Evolutionary conservation across 495 filamentous ascomycete species (phyloP).

Genomic region (Penicillium silybi): DNA sequence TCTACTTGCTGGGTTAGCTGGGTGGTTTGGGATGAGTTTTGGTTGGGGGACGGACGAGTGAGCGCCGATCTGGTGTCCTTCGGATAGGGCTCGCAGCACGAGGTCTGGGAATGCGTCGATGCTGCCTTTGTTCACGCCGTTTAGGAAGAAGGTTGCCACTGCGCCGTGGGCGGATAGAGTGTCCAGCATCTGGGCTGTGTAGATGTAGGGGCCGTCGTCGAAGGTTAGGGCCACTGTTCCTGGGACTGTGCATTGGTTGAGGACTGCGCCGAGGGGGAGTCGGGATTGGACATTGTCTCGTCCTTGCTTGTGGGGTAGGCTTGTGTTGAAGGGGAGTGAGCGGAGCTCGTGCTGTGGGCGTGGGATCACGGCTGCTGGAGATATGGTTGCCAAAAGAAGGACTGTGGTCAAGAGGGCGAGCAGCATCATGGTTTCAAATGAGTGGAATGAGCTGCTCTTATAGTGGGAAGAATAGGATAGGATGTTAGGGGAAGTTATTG

Average conservation of each 20-base stretch:
- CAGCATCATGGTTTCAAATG: constrained; percentile 9
- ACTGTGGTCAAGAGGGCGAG: not conserved
- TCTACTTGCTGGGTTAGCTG: constrained; percentile 7
- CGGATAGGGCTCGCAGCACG: constrained; percentile 55
- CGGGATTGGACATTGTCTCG: not conserved
- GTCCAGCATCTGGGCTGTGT: constrained; percentile 61
- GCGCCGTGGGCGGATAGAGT: constrained; percentile 54
- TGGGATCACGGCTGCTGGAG: constrained; percentile 1
- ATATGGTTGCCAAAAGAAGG: constrained; percentile 8
- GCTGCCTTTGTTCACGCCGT: constrained; percentile 62
- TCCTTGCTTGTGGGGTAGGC: not conserved
- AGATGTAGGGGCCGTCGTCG: constrained; percentile 70
- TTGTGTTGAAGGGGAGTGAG: not conserved
- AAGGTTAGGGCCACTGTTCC: constrained; percentile 69
- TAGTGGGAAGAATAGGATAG: not conserved
- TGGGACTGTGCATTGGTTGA: constrained; percentile 55
- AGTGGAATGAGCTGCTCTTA: not conserved
- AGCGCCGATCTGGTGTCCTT: constrained; percentile 71
- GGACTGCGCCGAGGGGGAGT: constrained; percentile 50
- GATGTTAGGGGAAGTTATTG: not conserved
- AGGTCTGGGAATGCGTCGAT: constrained; percentile 46
- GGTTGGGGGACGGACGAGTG: constrained; percentile 55
- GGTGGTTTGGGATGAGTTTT: not conserved
- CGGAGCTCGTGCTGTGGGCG: not conserved
- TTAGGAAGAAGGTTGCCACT: constrained; percentile 72